Base-by-base conservation (phyloP, 345 rosid genomes). In the Populus pruinosa region DNA sequence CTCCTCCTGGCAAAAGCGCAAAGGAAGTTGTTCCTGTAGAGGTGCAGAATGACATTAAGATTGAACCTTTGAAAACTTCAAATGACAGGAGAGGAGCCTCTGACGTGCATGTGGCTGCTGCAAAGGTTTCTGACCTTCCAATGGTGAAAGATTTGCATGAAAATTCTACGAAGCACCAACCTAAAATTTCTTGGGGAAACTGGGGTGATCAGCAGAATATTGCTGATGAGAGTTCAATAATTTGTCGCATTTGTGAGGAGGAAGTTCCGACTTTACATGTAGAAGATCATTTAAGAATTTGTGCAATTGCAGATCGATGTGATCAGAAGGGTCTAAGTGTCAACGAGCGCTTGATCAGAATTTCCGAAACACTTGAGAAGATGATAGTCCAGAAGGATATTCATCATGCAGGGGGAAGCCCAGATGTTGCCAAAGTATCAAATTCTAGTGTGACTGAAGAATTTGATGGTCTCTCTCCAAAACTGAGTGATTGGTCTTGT, bases 161-260 rank as follows among this genome's bases (percentile, higher is more conserved):
- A 77, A 85, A 85, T 64, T 80, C 90, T n/a, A 80, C 86, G 44
- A 96, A 90, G 92, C 98, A 96, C 83, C 94, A 88, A 79, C 96
- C 88, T 81, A 92, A 90, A 85, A 75, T 76, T 79, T 94, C 98
- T 85, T 96, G 98, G 99, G 97, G 99, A 87, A 77, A 91, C 79
- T 94, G 99, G 97, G 94, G 92, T 55, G 97, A 94, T 71, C 97
- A 89, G 67, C 90, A 87, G 55, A 87, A 77, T 83, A 67, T 82
- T 77, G 78, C 89, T 41, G 98, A 94, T 67, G 99, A 94, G 67
- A 87, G 83, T 82, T 91, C 97, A 78, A 96, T 96, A 72, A 94
- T 96, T 79, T 96, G 99, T 74, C 95, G 99, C 73, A 96, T 96
- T 82, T 96, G 99, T 61, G 98, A 92, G 87, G 98, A 94, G 89